phyloP scores from a whole-genome alignment of 768 basidiomycete species.

The Kwoniella mangroviensis region DNA sequence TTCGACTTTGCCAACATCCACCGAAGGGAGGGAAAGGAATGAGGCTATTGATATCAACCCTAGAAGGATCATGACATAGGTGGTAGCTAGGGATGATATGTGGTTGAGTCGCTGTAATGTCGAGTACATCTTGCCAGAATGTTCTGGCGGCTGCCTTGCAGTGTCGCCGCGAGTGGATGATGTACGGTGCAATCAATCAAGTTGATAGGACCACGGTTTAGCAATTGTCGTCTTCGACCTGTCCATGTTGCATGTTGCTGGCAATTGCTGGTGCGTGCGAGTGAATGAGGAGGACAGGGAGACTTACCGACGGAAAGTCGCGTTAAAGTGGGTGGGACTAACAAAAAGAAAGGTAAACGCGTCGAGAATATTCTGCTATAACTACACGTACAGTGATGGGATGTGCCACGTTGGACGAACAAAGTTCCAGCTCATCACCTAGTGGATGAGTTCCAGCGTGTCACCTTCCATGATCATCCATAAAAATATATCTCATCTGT shows the following conservation, averaged over 20 bases:
- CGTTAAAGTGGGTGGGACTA: slow-evolving; percentile 8
- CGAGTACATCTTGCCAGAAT: slow-evolving; percentile 44
- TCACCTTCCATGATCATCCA: slow-evolving; percentile 18
- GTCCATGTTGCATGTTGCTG: not conserved
- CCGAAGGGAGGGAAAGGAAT: slow-evolving; percentile 39
- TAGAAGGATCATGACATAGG: slow-evolving; percentile 50
- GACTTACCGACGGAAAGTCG: slow-evolving; percentile 8
- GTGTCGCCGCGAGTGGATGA: not conserved
- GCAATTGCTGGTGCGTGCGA: not conserved
- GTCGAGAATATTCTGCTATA: slow-evolving; percentile 31
- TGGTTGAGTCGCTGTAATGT: slow-evolving; percentile 47
- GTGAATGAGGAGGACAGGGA: not conserved
- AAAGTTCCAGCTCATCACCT: slow-evolving; percentile 18
- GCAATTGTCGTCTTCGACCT: not conserved
- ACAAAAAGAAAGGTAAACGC: slow-evolving; percentile 13
- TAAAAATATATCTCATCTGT: not conserved
- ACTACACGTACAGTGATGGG: not conserved
- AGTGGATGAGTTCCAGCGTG: slow-evolving; percentile 5
- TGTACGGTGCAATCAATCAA: too few relatives aligned
- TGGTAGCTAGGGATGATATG: slow-evolving; percentile 47
- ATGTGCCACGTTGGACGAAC: slow-evolving; percentile 27
- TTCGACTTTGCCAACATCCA: slow-evolving; percentile 44
- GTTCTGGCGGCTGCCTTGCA: slow-evolving; percentile 5
- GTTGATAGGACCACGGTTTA: not conserved
- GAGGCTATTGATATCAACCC: slow-evolving; percentile 47